Percentiles rank a stretch among this genome's conserved stretches.
These are phyloP conservation scores for Thymus quinquecostatus DNA, from an alignment of 257 asterid species.

Conservation along the genomic window DNA sequence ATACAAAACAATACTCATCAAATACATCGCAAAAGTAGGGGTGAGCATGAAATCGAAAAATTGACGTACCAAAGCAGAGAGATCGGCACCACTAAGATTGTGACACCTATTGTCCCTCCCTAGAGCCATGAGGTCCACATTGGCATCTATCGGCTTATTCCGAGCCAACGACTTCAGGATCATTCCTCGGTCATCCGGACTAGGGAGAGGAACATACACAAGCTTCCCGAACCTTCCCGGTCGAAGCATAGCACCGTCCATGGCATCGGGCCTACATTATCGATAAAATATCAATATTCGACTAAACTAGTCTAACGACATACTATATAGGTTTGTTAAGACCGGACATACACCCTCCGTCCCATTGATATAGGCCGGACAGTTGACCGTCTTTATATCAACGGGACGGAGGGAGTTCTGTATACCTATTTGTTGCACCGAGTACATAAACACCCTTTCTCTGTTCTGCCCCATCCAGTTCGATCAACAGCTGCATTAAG, in stretches of 20 bases:
- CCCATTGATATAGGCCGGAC: too few species aligned
- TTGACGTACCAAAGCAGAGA: constrained; percentile 59
- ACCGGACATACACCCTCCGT: too few species aligned
- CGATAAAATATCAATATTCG: too few species aligned
- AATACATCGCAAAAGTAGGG: neutral
- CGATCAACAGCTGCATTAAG: constrained; percentile 69
- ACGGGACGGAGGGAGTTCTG: too few species aligned
- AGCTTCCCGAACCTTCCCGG: constrained; percentile 86
- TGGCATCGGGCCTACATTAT: constrained; percentile 66
- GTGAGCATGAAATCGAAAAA: neutral
- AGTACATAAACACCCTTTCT: constrained; percentile 73
- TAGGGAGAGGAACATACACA: constrained; percentile 79
- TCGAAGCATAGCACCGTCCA: constrained; percentile 78
- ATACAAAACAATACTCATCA: too few species aligned
- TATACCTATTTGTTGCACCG: constrained; percentile 91
- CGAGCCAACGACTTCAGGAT: constrained; percentile 71
- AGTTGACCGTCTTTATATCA: too few species aligned
- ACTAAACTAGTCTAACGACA: too few species aligned
- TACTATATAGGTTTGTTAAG: too few species aligned
- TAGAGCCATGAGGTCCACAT: constrained; percentile 69
- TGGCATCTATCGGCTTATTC: constrained; percentile 58
- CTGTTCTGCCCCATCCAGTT: constrained; percentile 82
- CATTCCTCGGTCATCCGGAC: constrained; percentile 78
- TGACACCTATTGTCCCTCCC: constrained; percentile 58
- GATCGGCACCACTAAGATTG: constrained; percentile 88